Evolutionary conservation across 2,329 filamentous ascomycete genomes (phyloP), one percentile per base, ranked within the genome.

Genomic region (Colletotrichum neosansevieriae): DNA sequence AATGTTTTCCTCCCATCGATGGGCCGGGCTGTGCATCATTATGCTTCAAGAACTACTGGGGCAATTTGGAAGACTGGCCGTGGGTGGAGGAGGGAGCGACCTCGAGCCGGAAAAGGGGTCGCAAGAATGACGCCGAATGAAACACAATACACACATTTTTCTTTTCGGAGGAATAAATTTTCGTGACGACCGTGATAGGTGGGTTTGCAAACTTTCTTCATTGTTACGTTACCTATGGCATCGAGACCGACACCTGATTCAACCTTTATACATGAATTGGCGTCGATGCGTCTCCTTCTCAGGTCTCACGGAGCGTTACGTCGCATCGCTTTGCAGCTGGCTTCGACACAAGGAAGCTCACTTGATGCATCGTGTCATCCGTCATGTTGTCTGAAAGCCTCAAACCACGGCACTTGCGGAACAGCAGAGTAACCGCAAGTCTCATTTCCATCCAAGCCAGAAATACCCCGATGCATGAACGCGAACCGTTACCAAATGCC

Each of bases 391-490:
- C 76, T 6, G 67, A 58, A 1, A 77, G 65, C 29, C 57, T 74
- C 0, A 79, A 74, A 59, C 75, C 73, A 0, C 80, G 79, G 69
- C 83, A 86, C 40, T 83, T 76, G 0, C 80, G 78, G 73, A 89
- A 87, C 75, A 90, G 86, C 4, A 81, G 77, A 0, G 86, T 83
- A 0, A 82, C 78, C 0, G 80, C 84, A 47, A 87, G 80, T 9
- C 86, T 79, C 29, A 90, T 72, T 72, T 89, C 87, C 76, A 87
- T 86, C 19, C 80, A 78, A 0, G 88, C 87, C 21, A 90, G 78
- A 67, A 89, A 85, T 29, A 86, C 77, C 2, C 88, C 88, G 15
- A 91, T 78, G 68, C 88, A 90, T 2, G 75, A 76, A 5, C 58
- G 38, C 21, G 21, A 79, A 2, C 87, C 87, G 5, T 80, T 83